Evolutionary conservation across 2,329 filamentous ascomycete species (phyloP).

Genomic region (Paracoccidioides brasiliensis): DNA sequence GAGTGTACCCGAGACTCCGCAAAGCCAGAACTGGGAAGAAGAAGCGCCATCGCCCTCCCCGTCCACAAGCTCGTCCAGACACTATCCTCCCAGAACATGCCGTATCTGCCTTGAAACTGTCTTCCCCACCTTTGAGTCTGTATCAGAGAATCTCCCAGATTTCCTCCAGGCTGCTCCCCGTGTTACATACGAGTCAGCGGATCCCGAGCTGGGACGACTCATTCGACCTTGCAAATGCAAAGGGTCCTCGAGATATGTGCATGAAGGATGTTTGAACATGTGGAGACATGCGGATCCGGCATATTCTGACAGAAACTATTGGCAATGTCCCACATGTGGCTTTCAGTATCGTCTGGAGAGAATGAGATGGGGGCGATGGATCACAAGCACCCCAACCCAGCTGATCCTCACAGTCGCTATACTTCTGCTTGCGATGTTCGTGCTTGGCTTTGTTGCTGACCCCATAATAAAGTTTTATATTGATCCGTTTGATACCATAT

Average conservation of each 20-base stretch:
- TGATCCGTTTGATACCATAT: slow-evolving; percentile 56
- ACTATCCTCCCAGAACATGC: slow-evolving; percentile 63
- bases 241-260: slow-evolving; percentile 84
- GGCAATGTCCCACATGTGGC: slow-evolving; percentile 75
- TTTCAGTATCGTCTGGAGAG: slow-evolving; percentile 71
- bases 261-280: slow-evolving; percentile 72
- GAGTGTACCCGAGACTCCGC: background rate
- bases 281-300: slow-evolving; percentile 67
- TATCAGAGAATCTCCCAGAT: slow-evolving; percentile 41
- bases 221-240: slow-evolving; percentile 88
- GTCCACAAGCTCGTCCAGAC: slow-evolving; percentile 19
- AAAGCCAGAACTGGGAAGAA: background rate
- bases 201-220: slow-evolving; percentile 60
- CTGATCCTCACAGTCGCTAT: slow-evolving; percentile 58
- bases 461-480: slow-evolving; percentile 82
- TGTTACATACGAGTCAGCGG: slow-evolving; percentile 61
- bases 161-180: slow-evolving; percentile 44
- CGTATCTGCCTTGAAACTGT: slow-evolving; percentile 77
- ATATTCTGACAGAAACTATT: slow-evolving; percentile 56
- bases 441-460: slow-evolving; percentile 83
- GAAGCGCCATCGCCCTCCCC: background rate
- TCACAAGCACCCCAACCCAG: slow-evolving; percentile 55
- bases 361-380: slow-evolving; percentile 58
- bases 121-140: slow-evolving; percentile 45
- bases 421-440: slow-evolving; percentile 58